These are phyloP conservation scores for Logfia minima DNA, from an alignment of 129 eudicot genomes.

Conservation along the genomic window DNA sequence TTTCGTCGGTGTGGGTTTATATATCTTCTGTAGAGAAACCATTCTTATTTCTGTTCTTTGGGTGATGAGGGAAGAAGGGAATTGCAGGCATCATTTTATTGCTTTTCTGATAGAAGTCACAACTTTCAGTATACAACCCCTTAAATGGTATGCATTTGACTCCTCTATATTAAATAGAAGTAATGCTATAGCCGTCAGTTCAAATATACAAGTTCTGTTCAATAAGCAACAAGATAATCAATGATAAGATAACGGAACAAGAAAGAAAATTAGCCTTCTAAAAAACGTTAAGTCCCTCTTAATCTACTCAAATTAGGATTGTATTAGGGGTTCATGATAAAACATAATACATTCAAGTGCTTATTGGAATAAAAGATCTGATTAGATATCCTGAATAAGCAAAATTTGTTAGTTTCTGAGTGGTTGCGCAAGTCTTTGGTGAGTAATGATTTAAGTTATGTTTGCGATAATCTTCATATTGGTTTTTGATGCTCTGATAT, in stretches of 20 bases:
- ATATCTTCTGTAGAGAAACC: not conserved
- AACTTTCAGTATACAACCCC: no score
- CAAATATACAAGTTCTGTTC: not conserved
- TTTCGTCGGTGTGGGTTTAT: not conserved
- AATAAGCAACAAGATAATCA: not conserved
- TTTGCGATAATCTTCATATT: not conserved
- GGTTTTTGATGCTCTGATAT: not conserved
- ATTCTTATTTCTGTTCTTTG: not conserved
- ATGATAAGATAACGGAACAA: not conserved
- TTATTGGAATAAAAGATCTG: not conserved
- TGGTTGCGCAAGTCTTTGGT: no score
- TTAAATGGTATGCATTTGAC: not conserved
- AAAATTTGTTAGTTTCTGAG: not conserved
- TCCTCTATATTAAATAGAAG: not conserved
- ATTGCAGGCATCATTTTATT: constrained; percentile 5
- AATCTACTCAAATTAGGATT: not conserved
- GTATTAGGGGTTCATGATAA: not conserved
- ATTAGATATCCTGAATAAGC: not conserved
- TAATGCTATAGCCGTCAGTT: not conserved
- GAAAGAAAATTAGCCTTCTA: not conserved
- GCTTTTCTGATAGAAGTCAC: constrained; percentile 7
- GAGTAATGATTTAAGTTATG: not conserved
- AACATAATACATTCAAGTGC: not conserved
- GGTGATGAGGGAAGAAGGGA: not conserved
- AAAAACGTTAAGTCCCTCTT: not conserved